Evolutionary conservation across 306 rosid genomes (phyloP), one percentile per base, ranked within the genome.

Genomic region (Prunus campanulata): DNA sequence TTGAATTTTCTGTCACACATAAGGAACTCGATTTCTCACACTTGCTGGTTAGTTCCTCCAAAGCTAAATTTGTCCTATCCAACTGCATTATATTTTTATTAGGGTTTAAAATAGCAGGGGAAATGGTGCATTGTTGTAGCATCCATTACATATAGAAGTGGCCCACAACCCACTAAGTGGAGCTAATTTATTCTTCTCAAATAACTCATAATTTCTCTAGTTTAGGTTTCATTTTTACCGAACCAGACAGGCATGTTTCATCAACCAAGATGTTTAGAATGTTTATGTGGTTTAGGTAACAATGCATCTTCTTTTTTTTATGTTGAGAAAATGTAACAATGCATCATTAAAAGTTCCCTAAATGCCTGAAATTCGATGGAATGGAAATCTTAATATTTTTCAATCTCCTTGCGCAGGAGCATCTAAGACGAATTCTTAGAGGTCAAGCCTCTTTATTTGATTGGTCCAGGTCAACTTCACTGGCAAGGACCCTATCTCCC

Each of bases 21-120:
- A 96, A 96, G 91, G 99, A 96, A 77, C 99, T 96, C 66, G 98
- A 96, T 85, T 96, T 96, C 89, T 96, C 99, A 66, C 99, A 96
- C 75, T 86, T 96, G 83, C 93, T 96, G 97, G 99, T 96, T 68
- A 82, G 98, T 91, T 73, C 59, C 74, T 87, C 79, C 66, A 54
- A 47, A 70, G 78, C 82, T 67, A 59, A 72, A 75, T 71, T 70
- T 72, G 64, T 78, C 77, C 82, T 69, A 72, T 71, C 71, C 61
- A 66, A 49, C 70, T 56, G 39, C 69, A 74, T 44, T 74, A 16
- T 47, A 29, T 47, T 52, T 3, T 75, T 78, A 44, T 66, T 79
- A 42, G 66, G 24, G 54, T 57, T 56, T 24, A 5, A 20, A 2
- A 56, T 20, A 56, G 62, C 20, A 54, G 59, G 24, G 22, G 20